phyloP scores from a whole-genome alignment of 306 rosid species.

The Vicia villosa region DNA sequence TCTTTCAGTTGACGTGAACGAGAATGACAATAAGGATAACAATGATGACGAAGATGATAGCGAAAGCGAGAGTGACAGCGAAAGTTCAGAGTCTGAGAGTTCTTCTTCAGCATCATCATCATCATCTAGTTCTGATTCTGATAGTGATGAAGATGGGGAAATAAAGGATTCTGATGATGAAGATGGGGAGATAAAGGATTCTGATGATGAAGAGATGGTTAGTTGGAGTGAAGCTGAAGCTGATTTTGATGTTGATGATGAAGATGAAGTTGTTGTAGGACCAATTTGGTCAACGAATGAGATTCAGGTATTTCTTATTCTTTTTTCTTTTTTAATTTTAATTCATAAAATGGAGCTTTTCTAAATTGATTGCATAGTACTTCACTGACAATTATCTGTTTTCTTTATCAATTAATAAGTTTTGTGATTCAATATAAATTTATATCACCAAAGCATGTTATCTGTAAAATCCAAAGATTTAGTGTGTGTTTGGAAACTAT shows the following conservation, averaged over 20 bases:
- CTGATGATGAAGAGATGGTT: slow-evolving; percentile 40
- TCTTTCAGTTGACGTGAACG: slow-evolving; percentile 20
- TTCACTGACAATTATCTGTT: background rate
- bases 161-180: slow-evolving; percentile 56
- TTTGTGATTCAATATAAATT: too few relatives aligned
- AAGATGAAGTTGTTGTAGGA: slow-evolving; percentile 29
- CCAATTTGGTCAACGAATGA: slow-evolving; percentile 75
- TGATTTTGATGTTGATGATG: slow-evolving; percentile 32
- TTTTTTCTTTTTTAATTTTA: background rate
- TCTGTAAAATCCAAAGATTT: background rate
- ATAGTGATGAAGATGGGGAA: background rate
- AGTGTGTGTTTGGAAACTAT: too few relatives aligned
- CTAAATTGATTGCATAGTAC: background rate
- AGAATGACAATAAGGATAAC: slow-evolving; percentile 5
- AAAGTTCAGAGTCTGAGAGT: slow-evolving; percentile 49
- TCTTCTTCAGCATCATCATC: slow-evolving; percentile 39
- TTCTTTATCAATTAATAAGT: too few relatives aligned
- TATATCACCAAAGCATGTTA: background rate
- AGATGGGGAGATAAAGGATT: slow-evolving; percentile 75
- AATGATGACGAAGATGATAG: background rate
- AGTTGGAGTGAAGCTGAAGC: slow-evolving; percentile 36
- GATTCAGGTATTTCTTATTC: slow-evolving; percentile 55
- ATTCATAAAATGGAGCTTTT: background rate
- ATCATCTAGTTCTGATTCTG: background rate
- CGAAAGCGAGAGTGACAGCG: slow-evolving; percentile 36